Conservation (phyloP, 441 rosid species). For the Adansonia grandidieri region DNA sequence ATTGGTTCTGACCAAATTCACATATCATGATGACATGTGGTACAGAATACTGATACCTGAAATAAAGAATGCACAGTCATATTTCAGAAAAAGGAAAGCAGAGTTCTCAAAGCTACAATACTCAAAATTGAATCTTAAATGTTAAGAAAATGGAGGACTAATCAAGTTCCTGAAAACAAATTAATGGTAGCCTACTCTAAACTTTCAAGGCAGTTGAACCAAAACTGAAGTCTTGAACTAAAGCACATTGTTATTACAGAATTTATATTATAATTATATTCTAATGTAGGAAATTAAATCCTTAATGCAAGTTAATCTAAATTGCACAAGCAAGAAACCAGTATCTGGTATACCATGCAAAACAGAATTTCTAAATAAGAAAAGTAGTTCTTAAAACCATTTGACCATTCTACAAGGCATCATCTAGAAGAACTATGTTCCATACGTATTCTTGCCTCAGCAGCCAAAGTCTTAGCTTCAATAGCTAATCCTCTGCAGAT, state of each 20-base stretch:
- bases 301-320: neutral
- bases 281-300: neutral
- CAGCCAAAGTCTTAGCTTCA: neutral
- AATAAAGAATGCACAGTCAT: neutral
- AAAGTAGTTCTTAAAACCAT: neutral
- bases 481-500: neutral
- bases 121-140: neutral
- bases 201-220: neutral
- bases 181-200: neutral
- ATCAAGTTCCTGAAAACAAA: neutral
- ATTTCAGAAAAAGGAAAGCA: neutral
- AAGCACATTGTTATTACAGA: neutral
- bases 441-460: neutral
- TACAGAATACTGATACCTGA: neutral
- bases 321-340: neutral
- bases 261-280: neutral
- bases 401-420: neutral
- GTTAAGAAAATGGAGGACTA: neutral
- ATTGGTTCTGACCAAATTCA: neutral
- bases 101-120: neutral
- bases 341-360: neutral
- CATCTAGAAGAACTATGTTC: neutral
- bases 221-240: neutral
- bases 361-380: neutral
- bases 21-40: neutral